Conservation (phyloP, 2,329 filamentous ascomycete genomes). For the Pseudogymnoascus sp. region DNA sequence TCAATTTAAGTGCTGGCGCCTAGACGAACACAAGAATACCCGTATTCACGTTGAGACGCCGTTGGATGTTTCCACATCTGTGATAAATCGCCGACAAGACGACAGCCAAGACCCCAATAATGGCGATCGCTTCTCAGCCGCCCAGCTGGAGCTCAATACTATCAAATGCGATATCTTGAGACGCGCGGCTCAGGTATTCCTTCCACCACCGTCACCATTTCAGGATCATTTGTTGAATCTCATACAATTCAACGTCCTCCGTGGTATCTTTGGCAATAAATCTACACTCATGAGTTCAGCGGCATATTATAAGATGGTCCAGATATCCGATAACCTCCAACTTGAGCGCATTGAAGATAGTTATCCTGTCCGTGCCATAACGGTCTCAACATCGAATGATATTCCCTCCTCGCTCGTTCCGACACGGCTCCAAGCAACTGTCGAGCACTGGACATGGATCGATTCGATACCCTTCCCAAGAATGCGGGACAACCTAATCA, state of each 20-base stretch:
- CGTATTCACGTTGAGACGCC: background rate
- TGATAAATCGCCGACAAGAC: background rate
- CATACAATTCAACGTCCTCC: background rate
- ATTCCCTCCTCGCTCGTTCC: conserved; percentile 13
- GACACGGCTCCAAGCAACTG: conserved; percentile 12
- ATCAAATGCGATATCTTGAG: background rate
- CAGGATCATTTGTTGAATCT: background rate
- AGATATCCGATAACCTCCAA: background rate
- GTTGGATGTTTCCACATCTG: background rate
- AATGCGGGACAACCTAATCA: conserved; percentile 18
- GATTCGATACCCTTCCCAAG: conserved; percentile 13
- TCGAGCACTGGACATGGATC: conserved; percentile 14
- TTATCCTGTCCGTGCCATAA: background rate
- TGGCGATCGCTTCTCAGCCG: background rate
- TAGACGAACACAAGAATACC: background rate
- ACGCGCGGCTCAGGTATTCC: background rate
- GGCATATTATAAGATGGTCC: background rate
- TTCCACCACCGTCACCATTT: background rate
- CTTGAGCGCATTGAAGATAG: background rate
- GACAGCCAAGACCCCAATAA: background rate
- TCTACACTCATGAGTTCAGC: background rate
- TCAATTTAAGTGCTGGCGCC: background rate
- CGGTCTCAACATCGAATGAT: background rate
- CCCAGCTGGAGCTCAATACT: background rate
- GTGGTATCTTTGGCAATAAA: background rate